Evolutionary conservation across 2,329 filamentous ascomycete genomes (phyloP), one percentile per base, ranked within the genome.

Genomic region (Fusarium sp.): DNA sequence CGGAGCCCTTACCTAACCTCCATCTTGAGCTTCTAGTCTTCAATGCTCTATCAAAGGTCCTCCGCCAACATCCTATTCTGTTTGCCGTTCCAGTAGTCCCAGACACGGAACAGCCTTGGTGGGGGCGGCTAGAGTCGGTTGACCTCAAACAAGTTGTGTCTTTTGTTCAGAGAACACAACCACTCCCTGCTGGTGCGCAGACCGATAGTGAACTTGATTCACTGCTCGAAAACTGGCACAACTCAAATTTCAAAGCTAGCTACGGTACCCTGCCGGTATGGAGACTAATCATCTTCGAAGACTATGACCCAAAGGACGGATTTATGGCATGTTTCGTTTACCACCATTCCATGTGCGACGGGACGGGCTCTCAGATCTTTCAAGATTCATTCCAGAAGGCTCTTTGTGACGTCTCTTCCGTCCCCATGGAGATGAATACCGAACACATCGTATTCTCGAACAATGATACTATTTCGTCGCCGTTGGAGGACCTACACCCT

Each of bases 171-270:
- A n/a, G 57, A 34, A 20, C 28, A 9, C 42, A 12, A 6, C 41
- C 54, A 10, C 15, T 20, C 16, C 23, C 36, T 11, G 2, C 18
- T 3, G 10, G 1, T 28, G 31, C 31, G 11, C 54, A 26, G 15
- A 41, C n/a, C 1, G 54, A 60, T 4, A 5, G 12, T 0, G 54
- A 60, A 8, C 57, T 60, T 23, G 57, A 60, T 41, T 37, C 30
- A 18, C n/a, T 60, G 12, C 57, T 60, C 8, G 57, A 59, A 13
- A 18, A n/a, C 1, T n/a, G 57, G 5, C 54, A 60, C 11, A 60
- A 60, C 15, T 59, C 34, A 23, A 50, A 36, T 20, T 60, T 60
- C 34, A 59, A 60, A 2, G 10, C 15, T n/a, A 20, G 1, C 6
- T 59, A 59, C 3, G 54, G 54, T 2, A 50, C 34, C 4, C 3